Base-by-base conservation (phyloP, 805 yeast species). In the Clavispora asparagi region DNA sequence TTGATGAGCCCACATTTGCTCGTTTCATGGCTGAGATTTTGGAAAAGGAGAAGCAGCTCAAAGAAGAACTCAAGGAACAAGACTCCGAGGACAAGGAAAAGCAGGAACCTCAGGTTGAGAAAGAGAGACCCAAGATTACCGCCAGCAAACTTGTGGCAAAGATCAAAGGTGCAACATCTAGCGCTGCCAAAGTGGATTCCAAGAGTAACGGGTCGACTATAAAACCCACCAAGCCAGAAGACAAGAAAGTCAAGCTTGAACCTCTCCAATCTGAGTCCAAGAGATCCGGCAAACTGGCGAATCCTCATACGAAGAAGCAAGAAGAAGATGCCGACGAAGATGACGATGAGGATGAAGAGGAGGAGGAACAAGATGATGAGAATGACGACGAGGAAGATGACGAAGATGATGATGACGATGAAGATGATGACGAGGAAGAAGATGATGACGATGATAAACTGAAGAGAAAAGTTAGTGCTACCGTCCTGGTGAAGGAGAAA, bases 1-100 rank as follows among this genome's bases (percentile, higher is more conserved):
- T 78, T 0, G 69, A 67, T 40, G 84, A 83, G 48, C 76, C 69
- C 7, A 87, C 83, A 26, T 90, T 79, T 54, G 70, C 76, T 1
- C 61, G 65, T 33, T 74, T 74, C 46, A 72, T 83, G 67, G 68
- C 63, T n/a, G 72, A 70, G 39, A 73, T 71, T 25, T 54, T 53
- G 35, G 68, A 62, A 31, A 50, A 47, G 1, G 64, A 61, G 42
- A 32, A 39, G 28, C 36, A 45, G 40, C 29, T 37, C 13, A 33
- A 26, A n/a, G 13, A 26, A 13, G 40, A 40, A 33, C 47, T 38
- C 17, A 38, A 41, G 45, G 46, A 46, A 59, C 31, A 17, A 12
- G 30, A 43, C 10, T 12, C 37, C 37, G 42, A 44, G 38, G 54
- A 52, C 14, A 46, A 42, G 39, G 47, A 49, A 30, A 39, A 17